A percentile compares a stretch with the other conserved stretches of the same genome.
These are phyloP conservation scores for Sugiyamaella sp. DNA, from an alignment of 1,139 yeast genomes.

Conservation along the genomic window DNA sequence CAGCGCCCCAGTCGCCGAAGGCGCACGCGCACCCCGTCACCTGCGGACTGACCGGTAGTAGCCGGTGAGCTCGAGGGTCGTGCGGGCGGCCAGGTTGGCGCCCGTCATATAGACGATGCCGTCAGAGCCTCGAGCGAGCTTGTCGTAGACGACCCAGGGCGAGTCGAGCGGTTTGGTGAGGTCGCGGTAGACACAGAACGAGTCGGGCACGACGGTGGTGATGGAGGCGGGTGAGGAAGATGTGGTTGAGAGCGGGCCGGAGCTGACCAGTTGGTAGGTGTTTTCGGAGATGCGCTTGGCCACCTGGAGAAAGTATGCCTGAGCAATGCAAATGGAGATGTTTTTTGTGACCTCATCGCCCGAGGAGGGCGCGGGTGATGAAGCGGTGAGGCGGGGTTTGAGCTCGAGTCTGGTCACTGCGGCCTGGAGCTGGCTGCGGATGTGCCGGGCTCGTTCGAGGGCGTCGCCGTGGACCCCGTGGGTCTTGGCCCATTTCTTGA, in stretches of 20 bases:
- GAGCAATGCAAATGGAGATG: constrained; percentile 25
- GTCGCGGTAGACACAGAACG: constrained; percentile 19
- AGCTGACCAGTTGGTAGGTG: constrained; percentile 10
- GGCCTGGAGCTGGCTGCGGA: constrained; percentile 21
- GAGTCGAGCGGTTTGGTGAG: constrained; percentile 9
- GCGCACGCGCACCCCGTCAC: neutral
- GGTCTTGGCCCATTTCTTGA: constrained; percentile 18
- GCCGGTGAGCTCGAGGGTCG: constrained; percentile 17
- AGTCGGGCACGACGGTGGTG: constrained; percentile 14
- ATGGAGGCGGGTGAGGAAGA: neutral
- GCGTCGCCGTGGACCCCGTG: constrained; percentile 21
- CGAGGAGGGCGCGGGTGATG: neutral
- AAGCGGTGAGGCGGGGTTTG: neutral
- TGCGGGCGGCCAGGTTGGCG: constrained; percentile 14
- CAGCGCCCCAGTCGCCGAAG: constrained; percentile 20
- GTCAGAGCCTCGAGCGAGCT: constrained; percentile 18
- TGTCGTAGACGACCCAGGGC: constrained; percentile 23
- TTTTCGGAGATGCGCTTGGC: constrained; percentile 20
- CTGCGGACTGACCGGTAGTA: constrained; percentile 17
- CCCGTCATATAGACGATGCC: constrained; percentile 20
- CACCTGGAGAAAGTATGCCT: constrained; percentile 28
- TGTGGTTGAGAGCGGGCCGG: too few species aligned
- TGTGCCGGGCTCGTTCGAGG: constrained; percentile 18
- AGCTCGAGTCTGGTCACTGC: constrained; percentile 19
- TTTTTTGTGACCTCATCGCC: constrained; percentile 15